Evolutionary conservation across 164 flowering plant genomes (phyloP).

Genomic region (Vitis amurensis): DNA sequence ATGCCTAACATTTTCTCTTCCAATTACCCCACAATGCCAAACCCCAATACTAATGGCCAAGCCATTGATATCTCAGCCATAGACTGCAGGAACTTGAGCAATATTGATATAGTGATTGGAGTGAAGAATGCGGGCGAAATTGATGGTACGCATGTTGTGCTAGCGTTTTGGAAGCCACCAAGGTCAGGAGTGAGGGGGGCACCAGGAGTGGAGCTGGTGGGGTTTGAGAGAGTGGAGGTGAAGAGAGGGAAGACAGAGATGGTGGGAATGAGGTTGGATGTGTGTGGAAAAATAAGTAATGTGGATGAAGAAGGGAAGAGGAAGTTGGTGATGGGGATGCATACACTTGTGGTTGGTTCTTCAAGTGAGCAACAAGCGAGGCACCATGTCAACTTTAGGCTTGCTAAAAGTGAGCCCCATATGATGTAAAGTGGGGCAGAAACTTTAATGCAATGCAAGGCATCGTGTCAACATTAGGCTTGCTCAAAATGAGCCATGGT

Average conservation of each 20-base stretch:
- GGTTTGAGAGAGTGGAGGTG: slow-evolving; percentile 55
- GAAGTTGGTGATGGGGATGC: slow-evolving; percentile 42
- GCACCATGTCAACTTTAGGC: slow-evolving; percentile 28
- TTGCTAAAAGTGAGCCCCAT: neutral
- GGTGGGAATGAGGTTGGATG: slow-evolving; percentile 36
- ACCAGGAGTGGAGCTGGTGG: slow-evolving; percentile 45
- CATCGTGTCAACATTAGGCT: too few species aligned
- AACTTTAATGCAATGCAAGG: too few species aligned
- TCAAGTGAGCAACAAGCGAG: slow-evolving; percentile 40
- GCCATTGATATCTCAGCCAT: slow-evolving; percentile 30
- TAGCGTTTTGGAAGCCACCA: slow-evolving; percentile 55
- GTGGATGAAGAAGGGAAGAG: slow-evolving; percentile 52
- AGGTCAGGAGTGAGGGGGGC: slow-evolving; percentile 28
- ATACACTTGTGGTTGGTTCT: slow-evolving; percentile 41
- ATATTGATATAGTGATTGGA: slow-evolving; percentile 24
- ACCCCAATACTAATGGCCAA: slow-evolving; percentile 3
- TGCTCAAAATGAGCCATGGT: too few species aligned
- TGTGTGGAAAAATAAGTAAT: slow-evolving; percentile 44
- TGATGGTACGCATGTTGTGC: slow-evolving; percentile 50
- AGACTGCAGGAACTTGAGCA: slow-evolving; percentile 26
- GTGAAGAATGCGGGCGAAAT: slow-evolving; percentile 49
- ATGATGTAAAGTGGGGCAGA: too few species aligned
- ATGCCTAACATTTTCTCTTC: neutral
- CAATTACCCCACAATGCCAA: neutral
- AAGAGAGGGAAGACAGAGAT: slow-evolving; percentile 24